Evolutionary conservation across 306 rosid species (phyloP).

Genomic region (Luffa acutangula): DNA sequence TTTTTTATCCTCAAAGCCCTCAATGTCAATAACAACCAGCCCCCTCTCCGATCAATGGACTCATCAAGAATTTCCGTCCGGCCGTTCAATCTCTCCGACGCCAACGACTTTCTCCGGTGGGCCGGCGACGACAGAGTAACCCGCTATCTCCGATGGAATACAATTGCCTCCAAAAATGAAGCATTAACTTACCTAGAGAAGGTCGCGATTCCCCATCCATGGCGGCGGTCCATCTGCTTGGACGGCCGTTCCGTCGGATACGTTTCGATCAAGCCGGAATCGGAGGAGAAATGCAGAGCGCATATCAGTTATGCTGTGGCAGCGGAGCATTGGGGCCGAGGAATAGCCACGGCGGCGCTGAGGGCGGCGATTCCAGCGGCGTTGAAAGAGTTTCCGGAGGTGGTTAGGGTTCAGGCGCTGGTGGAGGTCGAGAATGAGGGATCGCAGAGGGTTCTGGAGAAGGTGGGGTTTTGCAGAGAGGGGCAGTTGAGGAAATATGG

Average conservation of each 20-base stretch:
- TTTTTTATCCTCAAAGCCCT: neutral
- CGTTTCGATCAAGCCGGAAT: conserved; percentile 19
- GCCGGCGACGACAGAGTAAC: conserved; percentile 25
- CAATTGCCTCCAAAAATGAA: conserved; percentile 28
- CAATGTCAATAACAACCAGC: neutral
- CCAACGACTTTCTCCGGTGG: conserved; percentile 26
- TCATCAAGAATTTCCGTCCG: conserved; percentile 19
- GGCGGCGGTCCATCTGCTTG: conserved; percentile 34
- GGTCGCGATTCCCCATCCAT: conserved; percentile 38
- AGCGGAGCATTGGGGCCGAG: conserved; percentile 39
- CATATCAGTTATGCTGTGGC: conserved; percentile 34
- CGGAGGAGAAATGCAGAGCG: conserved; percentile 24
- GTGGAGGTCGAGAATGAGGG: conserved; percentile 38
- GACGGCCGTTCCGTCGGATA: conserved; percentile 25
- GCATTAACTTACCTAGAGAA: conserved; percentile 26
- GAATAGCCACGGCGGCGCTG: conserved; percentile 31
- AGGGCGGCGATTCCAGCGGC: conserved; percentile 18
- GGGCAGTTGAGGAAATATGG: conserved; percentile 38
- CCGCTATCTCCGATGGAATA: conserved; percentile 23
- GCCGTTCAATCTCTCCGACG: conserved; percentile 23
- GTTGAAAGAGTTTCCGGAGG: conserved; percentile 21
- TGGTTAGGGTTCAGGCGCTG: conserved; percentile 40
- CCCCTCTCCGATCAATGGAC: neutral
- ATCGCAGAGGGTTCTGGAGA: conserved; percentile 41
- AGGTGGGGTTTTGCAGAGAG: conserved; percentile 41